Conservation (phyloP, 2,329 filamentous ascomycete genomes). For the Xylaria sp. region DNA sequence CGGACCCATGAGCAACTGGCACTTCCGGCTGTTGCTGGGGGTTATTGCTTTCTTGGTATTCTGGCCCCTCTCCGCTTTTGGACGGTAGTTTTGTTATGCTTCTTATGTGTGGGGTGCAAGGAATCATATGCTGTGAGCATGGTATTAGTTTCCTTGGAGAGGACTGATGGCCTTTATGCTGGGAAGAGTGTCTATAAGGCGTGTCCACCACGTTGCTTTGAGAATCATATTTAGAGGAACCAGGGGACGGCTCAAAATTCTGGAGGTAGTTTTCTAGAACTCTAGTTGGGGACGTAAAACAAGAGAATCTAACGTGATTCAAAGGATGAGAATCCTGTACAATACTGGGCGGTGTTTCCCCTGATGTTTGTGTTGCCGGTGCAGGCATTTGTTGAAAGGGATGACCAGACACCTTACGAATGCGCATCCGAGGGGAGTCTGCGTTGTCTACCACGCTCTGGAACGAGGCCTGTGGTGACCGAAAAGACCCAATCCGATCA, state of each 20-base stretch:
- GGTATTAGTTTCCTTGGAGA: slow-evolving; percentile 23
- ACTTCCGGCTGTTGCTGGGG: slow-evolving; percentile 9
- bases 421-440: slow-evolving; percentile 47
- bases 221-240: slow-evolving; percentile 27
- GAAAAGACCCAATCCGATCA: slow-evolving; percentile 34
- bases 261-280: slow-evolving; percentile 62
- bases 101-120: slow-evolving; percentile 37
- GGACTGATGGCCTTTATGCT: neutral
- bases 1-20: slow-evolving; percentile 16
- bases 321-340: slow-evolving; percentile 65
- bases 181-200: slow-evolving; percentile 10
- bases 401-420: slow-evolving; percentile 9
- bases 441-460: slow-evolving; percentile 57
- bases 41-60: slow-evolving; percentile 2
- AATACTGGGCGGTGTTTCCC: slow-evolving; percentile 59
- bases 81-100: slow-evolving; percentile 5
- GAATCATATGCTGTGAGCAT: slow-evolving; percentile 38
- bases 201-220: slow-evolving; percentile 8
- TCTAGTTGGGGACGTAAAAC: slow-evolving; percentile 60
- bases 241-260: slow-evolving; percentile 45
- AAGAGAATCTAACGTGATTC: slow-evolving; percentile 46
- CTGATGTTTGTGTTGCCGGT: slow-evolving; percentile 49
- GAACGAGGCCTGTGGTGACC: slow-evolving; percentile 56
- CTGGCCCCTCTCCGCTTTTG: neutral
- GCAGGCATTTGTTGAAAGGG: slow-evolving; percentile 15